Percentiles rank a stretch among this genome's conserved stretches.
These are phyloP conservation scores for Bothriochloa decipiens DNA, from an alignment of 176 grass and related monocot species.

Conservation along the genomic window DNA sequence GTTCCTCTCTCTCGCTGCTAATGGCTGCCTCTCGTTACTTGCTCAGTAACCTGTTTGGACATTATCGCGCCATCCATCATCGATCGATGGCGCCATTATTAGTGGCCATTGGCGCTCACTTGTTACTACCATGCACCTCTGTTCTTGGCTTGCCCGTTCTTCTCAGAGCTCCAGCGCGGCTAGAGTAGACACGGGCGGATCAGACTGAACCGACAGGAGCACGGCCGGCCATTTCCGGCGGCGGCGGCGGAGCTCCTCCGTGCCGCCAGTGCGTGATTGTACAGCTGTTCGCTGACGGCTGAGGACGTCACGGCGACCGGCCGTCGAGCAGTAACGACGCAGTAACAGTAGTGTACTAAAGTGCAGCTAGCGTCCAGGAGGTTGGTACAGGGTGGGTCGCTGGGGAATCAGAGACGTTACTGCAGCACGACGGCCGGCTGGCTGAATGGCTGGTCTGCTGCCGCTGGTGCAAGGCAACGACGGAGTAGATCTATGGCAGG, in stretches of 20 bases:
- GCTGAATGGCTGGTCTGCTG: too few relatives aligned
- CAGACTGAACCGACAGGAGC: background rate
- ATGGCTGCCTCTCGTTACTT: background rate
- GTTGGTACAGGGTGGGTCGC: background rate
- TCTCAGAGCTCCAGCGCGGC: background rate
- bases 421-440: background rate
- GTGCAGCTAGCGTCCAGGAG: background rate
- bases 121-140: background rate
- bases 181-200: background rate
- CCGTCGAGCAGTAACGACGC: background rate
- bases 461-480: background rate
- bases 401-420: background rate
- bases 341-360: background rate
- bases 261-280: background rate
- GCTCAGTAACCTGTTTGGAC: slow-evolving; percentile 8
- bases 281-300: background rate
- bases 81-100: too few relatives aligned
- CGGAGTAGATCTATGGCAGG: background rate
- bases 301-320: background rate
- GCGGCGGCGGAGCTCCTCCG: background rate
- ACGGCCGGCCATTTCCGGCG: background rate
- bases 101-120: too few relatives aligned
- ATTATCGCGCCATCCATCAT: background rate
- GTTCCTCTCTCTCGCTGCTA: too few relatives aligned
- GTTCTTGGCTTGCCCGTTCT: background rate